Evolutionary conservation across 495 filamentous ascomycete species (phyloP).

Genomic region (Opeltia flavorubescens): DNA sequence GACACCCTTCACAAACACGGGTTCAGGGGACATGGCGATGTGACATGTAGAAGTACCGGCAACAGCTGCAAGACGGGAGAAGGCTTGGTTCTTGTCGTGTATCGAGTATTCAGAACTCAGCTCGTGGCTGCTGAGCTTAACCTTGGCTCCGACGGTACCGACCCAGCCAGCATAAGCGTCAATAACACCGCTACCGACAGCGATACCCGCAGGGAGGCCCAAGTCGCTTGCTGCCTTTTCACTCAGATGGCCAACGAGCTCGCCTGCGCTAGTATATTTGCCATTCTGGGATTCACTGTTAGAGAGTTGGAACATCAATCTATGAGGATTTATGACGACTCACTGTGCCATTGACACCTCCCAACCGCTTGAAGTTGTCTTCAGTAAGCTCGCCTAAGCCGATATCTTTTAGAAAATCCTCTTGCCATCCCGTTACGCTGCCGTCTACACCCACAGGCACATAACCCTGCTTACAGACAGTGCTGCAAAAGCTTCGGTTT

Average conservation of each 20-base stretch:
- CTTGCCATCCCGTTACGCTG: slow-evolving; percentile 96
- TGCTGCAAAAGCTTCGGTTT: slow-evolving; percentile 80
- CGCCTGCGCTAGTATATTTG: slow-evolving; percentile 75
- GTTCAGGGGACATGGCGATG: slow-evolving; percentile 80
- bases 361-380: slow-evolving; percentile 81
- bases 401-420: slow-evolving; percentile 75
- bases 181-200: slow-evolving; percentile 90
- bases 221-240: slow-evolving; percentile 72
- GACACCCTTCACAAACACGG: slow-evolving; percentile 84
- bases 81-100: slow-evolving; percentile 82
- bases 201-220: slow-evolving; percentile 75
- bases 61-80: slow-evolving; percentile 83
- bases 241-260: slow-evolving; percentile 71
- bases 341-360: slow-evolving; percentile 88
- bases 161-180: slow-evolving; percentile 99
- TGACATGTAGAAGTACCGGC: slow-evolving; percentile 96
- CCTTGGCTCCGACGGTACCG: slow-evolving; percentile 93
- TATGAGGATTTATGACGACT: slow-evolving; percentile 30
- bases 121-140: slow-evolving; percentile 48
- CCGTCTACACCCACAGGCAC: slow-evolving; percentile 92
- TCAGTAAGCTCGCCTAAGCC: slow-evolving; percentile 68
- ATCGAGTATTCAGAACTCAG: slow-evolving; percentile 44
- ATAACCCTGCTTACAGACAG: slow-evolving; percentile 91
- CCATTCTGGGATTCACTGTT: slow-evolving; percentile 52
- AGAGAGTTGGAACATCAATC: slow-evolving; percentile 4